Evolutionary conservation across 306 rosid species (phyloP), one percentile per base, ranked within the genome.

Genomic region (Carpinus viminea): DNA sequence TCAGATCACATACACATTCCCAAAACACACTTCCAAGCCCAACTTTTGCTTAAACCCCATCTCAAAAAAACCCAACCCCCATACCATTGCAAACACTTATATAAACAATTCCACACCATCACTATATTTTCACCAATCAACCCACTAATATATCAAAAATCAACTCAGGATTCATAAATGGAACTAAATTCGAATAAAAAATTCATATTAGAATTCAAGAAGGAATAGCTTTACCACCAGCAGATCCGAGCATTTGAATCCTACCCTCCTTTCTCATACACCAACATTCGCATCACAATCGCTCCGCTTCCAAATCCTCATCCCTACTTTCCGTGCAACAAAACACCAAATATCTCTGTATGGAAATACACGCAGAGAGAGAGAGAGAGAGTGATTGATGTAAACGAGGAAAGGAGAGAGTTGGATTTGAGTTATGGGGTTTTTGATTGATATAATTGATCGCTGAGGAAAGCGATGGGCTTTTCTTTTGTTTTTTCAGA

Each of bases 221-320:
- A 79, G 28, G 50, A 75, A 31, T 43, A 76, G 8, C 5, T 62
- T 78, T 92, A 95, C 98, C 98, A 75, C 87, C 75, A 87, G 89
- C 83, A 87, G 97, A 94, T 92, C 97, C 86, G 72, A 86, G 89
- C 87, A 88, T 87, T 86, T 52, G 83, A 88, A 84, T 70, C 64
- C 53, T 48, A 85, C 75, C 72, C 88, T 17, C 68, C 76, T 50
- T 18, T 60, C 6, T 76, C 56, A 66, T 65, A 48, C 74, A 80
- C 69, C 46, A 83, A 73, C 91, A 81, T 87, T 80, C 68, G 83
- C 83, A 90, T 89, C 90, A 85, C 90, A 81, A 81, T 70, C 73
- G 74, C 57, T 83, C 72, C 74, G 70, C 83, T 61, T 74, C 78
- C 77, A 53, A 53, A 70, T 55, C 76, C 73, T 56, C 86, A 50